phyloP scores from a whole-genome alignment of 2,329 filamentous ascomycete genomes.

The Calonectria multiphialidica region DNA sequence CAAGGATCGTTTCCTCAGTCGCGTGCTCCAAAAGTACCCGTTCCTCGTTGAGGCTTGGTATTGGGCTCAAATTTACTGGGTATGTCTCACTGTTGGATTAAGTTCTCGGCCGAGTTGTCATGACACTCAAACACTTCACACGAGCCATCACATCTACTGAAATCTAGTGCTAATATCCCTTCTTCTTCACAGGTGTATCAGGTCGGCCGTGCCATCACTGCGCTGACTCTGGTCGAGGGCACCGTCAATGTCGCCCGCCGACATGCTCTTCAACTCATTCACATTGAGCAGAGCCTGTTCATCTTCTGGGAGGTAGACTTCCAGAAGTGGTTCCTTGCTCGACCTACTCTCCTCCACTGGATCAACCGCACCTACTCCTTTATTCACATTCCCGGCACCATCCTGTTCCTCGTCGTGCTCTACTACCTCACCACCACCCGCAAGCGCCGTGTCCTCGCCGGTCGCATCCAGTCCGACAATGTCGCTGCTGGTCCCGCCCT shows the following conservation, averaged over 20 bases:
- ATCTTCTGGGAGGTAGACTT: slow-evolving; percentile 75
- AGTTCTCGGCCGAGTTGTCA: not conserved
- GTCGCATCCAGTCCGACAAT: slow-evolving; percentile 44
- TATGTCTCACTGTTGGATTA: slow-evolving; percentile 49
- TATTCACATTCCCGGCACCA: slow-evolving; percentile 83
- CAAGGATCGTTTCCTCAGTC: slow-evolving; percentile 49
- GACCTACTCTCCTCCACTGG: slow-evolving; percentile 71
- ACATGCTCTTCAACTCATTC: slow-evolving; percentile 76
- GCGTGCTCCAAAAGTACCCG: slow-evolving; percentile 74
- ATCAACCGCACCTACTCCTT: slow-evolving; percentile 82
- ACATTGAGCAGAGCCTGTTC: slow-evolving; percentile 72
- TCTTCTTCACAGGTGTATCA: slow-evolving; percentile 73
- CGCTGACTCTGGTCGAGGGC: slow-evolving; percentile 74
- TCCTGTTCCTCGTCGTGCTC: slow-evolving; percentile 73
- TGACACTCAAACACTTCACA: not conserved
- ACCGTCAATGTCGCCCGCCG: slow-evolving; percentile 77
- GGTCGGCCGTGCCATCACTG: slow-evolving; percentile 78
- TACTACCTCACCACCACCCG: slow-evolving; percentile 78
- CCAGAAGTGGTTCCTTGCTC: slow-evolving; percentile 65
- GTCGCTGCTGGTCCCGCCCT: slow-evolving; percentile 56
- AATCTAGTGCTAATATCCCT: not conserved
- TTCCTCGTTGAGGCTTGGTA: slow-evolving; percentile 84
- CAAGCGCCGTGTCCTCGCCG: slow-evolving; percentile 54
- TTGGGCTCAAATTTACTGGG: slow-evolving; percentile 83
- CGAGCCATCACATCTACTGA: not conserved